A percentile compares a stretch with the other conserved stretches of the same genome.
Conservation (phyloP, 2,329 filamentous ascomycete genomes). For the Lachnellula suecica region DNA sequence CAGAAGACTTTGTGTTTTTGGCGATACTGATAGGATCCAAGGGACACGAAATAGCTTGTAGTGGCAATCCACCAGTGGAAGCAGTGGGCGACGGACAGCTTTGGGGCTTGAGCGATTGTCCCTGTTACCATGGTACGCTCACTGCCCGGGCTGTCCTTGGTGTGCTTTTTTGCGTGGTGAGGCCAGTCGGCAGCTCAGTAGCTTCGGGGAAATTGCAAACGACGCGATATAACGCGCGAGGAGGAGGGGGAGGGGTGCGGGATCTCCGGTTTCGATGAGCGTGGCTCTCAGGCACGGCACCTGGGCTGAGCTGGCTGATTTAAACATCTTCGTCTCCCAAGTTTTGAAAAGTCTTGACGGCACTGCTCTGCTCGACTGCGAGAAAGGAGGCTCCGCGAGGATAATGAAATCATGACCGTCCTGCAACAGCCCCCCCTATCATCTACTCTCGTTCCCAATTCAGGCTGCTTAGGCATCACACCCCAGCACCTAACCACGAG, state of each 20-base stretch:
- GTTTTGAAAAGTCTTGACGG: too few species aligned
- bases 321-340: background rate
- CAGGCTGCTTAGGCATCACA: too few species aligned
- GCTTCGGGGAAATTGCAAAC: background rate
- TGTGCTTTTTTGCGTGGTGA: background rate
- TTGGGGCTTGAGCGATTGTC: background rate
- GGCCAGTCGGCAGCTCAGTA: background rate
- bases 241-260: background rate
- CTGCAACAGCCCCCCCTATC: too few species aligned
- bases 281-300: background rate
- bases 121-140: background rate
- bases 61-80: background rate
- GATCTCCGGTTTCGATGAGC: background rate
- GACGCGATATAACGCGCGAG: background rate
- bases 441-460: too few species aligned
- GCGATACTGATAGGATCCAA: background rate
- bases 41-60: background rate
- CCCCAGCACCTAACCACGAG: too few species aligned
- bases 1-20: background rate
- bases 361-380: too few species aligned
- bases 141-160: background rate
- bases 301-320: background rate
- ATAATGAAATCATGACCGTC: background rate
- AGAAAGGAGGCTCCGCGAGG: background rate
- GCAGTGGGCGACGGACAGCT: too few species aligned